Evolutionary conservation across 371 early-diverging fungal species (phyloP).

Genomic region (Dinochytrium kinnereticum): DNA sequence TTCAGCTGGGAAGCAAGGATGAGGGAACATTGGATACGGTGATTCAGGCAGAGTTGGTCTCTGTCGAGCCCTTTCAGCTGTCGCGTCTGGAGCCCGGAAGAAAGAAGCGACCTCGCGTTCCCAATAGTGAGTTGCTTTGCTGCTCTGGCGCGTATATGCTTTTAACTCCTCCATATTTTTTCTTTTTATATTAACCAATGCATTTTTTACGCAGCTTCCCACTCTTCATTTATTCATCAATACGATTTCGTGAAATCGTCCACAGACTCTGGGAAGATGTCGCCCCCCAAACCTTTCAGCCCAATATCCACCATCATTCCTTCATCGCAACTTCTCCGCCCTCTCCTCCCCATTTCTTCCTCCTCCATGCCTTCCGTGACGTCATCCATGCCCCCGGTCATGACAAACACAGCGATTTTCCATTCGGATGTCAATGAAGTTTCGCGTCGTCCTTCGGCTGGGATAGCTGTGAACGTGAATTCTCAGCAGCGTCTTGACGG

Average conservation of each 20-base stretch:
- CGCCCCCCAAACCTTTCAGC: no score
- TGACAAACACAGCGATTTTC: background rate
- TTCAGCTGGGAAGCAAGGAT: background rate
- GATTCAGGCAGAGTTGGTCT: background rate
- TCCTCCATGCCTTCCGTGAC: background rate
- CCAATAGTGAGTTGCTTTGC: background rate
- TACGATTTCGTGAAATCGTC: no score
- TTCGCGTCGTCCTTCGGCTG: background rate
- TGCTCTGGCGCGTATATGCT: no score
- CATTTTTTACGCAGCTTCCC: no score
- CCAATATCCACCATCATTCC: background rate
- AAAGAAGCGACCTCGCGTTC: background rate
- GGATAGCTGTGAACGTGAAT: no score
- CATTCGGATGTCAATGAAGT: background rate
- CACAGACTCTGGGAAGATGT: no score
- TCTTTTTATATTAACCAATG: no score
- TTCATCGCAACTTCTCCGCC: background rate
- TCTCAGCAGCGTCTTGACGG: background rate
- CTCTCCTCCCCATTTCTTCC: background rate
- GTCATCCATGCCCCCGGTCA: background rate
- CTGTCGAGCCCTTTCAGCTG: background rate
- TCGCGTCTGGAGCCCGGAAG: background rate
- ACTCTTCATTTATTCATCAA: no score
- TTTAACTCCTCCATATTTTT: no score
- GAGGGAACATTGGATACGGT: background rate